Conservation (phyloP, 176 grass and related monocot species). For the Oryza longistaminata region DNA sequence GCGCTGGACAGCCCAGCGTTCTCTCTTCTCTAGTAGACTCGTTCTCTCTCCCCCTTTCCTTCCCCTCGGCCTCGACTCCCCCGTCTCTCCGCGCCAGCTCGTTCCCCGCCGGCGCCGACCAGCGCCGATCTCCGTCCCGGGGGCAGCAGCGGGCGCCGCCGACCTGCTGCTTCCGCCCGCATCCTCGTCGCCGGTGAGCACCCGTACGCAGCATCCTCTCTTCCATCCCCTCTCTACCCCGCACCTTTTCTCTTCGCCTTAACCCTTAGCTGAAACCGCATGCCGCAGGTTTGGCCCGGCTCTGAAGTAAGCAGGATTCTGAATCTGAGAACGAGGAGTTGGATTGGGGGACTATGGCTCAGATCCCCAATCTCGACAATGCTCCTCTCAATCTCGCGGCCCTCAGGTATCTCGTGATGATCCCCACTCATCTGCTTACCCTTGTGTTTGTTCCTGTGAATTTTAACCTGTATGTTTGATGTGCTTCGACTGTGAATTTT, state of each 20-base stretch:
- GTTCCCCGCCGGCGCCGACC: too few species aligned
- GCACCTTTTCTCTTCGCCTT: neutral
- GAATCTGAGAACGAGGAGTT: neutral
- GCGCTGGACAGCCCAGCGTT: too few species aligned
- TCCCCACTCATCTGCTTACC: neutral
- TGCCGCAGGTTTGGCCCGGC: too few species aligned
- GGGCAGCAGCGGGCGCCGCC: too few species aligned
- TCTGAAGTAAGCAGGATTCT: neutral
- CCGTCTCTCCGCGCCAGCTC: too few species aligned
- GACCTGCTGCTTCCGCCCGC: too few species aligned
- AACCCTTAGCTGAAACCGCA: neutral
- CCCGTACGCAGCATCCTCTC: too few species aligned
- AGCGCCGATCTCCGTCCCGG: too few species aligned
- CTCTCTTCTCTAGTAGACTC: too few species aligned
- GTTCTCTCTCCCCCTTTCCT: too few species aligned
- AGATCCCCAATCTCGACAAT: constrained; percentile 92
- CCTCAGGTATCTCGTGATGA: constrained; percentile 46
- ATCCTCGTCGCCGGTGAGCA: too few species aligned
- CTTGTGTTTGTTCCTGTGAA: neutral
- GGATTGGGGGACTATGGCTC: constrained; percentile 55
- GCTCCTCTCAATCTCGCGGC: constrained; percentile 67
- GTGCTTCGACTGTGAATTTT: neutral
- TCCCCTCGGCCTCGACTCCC: too few species aligned
- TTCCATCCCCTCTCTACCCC: neutral
- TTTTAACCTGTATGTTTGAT: neutral